Base-by-base conservation (phyloP, 768 basidiomycete species). In the Leccinum boreale region DNA sequence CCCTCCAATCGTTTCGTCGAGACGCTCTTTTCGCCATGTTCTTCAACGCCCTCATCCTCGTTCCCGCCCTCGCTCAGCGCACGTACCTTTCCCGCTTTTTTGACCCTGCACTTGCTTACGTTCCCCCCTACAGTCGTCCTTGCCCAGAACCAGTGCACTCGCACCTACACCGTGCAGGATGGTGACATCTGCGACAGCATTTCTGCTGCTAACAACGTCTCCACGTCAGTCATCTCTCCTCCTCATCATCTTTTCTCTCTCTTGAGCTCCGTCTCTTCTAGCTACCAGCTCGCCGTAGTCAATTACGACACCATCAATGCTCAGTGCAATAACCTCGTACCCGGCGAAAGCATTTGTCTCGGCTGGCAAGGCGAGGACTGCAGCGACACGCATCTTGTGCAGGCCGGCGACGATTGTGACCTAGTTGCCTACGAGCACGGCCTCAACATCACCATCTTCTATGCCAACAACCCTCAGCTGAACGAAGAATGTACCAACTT, bases 381-480 rank as follows among this genome's bases (percentile, higher is more conserved):
- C 73, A 67, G 67, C 3, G 74, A 70, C 23, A 85, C 83, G 15
- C 80, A 90, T 71, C 77, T 79, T 50, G 87, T 92, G 49, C 14
- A 69, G 44, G 36, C 67, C 2, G 77, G 75, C 65, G 88, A 92
- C 70, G 76, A 75, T 56, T 92, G 91, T 69, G 79, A 82, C 14
- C 57, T n/a, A 17, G 75, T 92, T 54, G 56, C 77, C 28, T 17
- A 48, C 26, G 62, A 52, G 1, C 63, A 73, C 63, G 71, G 75
- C 35, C 65, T 88, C 70, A 81, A 85, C 77, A 56, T 63, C 24
- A 82, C 82, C 36, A 76, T 84, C 5, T 75, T 93, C 29, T 75
- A 70, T 67, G 15, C 61, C 58, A 91, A 92, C 82, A 93, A 93
- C 81, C 90, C 89, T 19, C 85, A 90, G 71, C 78, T 92, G 63